Evolutionary conservation across 768 basidiomycete species (phyloP), one percentile per base, ranked within the genome.

Genomic region (Boletus rubroflammeus): DNA sequence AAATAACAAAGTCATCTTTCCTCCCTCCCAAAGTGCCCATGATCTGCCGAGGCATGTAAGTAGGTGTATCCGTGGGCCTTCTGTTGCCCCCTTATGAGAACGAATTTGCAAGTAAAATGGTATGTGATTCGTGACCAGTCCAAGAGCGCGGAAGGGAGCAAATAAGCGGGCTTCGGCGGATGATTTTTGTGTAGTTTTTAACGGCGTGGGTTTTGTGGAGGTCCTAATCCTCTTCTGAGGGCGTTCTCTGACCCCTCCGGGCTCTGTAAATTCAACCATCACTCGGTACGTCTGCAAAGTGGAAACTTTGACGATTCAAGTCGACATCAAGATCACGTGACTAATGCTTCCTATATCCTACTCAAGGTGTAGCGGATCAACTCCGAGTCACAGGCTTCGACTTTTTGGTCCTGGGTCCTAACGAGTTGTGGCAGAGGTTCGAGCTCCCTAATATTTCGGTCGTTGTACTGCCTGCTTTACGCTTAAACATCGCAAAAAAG

Each of bases 11-110:
- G 78, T 79, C 91, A 98, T 94, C 72, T 88, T 93, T 26, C 85
- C 90, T 21, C 93, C 95, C 62, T 97, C 93, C 96, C 96, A 98
- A 65, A 97, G 75, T 17, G 93, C 90, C 95, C 95, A 98, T 59
- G 90, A 83, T 54, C 76, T 82, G 6, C 96, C 95, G 8, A 98
- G 72, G 63, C 90, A 94, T 11, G 93, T 95, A 32, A 97, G 72
- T 40, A 98, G 74, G 57, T 93, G 88, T 53, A 95, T 77, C 44
- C 83, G 81, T 1, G 95, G 93, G 3, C 88, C 90, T 19, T 88
- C 87, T 1, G 90, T 82, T 21, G 91, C 83, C 25, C 91, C 91
- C 67, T 94, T 95, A 64, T 85, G 78, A 1, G 89, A 84, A 50
- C 92, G 82, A 2, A 88, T 84, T 76, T 96, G 93, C 54, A 98